Base-by-base conservation (phyloP, 129 eudicot genomes). In the Saussurea involucrata region DNA sequence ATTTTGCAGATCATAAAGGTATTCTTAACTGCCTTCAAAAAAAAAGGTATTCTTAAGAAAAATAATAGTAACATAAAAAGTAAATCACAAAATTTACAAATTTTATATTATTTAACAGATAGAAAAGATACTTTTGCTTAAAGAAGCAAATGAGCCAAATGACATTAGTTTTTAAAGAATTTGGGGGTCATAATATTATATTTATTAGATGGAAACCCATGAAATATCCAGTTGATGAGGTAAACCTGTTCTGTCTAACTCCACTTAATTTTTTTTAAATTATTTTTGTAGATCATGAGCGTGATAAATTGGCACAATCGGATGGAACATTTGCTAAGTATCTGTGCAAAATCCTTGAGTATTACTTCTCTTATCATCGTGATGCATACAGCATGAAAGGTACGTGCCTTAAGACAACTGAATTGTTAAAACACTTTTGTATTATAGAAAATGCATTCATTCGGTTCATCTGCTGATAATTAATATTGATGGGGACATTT, bases 321-420 rank as follows among this genome's bases (percentile, higher is more conserved):
- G 85, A 76, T 64, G 96, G 92, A 74, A 82, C 78, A 72, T 87
- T 83, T 74, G 87, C 97, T 10, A 86, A 92, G 80, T 95, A 95
- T 83, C 78, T 95, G 64, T 78, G 88, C 95, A 95, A 95, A 85
- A 95, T 95, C 76, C 86, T 95, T 49, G 96, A 88, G 31, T 87
- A 85, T 58, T 95, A 95, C 78, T 95, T 85, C 67, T 79, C 85
- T 32, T 95, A 92, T 76, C 99, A 92, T 83, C 92, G 75, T 72
- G 97, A 95, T 37, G 87, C 96, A 24, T 95, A 92, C 86, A 81
- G 68, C 85, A 91, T 86, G 73, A 91, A 76, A 88, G 98, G 98
- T 95, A 44, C 60, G 85, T 63, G 20, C n/a, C 20, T 46, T 46
- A 5, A 46, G 42, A 36, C 42, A 36, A 36, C 10, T 36, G 42